Base-by-base conservation (phyloP, 2,329 filamentous ascomycete species). In the Zopfia rhizophila region DNA sequence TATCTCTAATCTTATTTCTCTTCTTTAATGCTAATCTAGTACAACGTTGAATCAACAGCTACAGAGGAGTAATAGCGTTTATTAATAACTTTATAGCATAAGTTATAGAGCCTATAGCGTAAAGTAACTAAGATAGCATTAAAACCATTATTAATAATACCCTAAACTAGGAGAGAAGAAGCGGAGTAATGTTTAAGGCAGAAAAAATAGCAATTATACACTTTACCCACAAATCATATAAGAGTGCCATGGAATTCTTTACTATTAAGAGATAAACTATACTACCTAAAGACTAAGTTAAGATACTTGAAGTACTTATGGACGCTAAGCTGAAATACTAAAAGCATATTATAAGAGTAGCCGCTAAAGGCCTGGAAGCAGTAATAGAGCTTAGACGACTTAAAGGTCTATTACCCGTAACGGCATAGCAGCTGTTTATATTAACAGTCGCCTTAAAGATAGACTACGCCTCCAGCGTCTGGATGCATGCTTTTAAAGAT, bases 191-290 rank as follows among this genome's bases (percentile, higher is more conserved):
- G 4, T 69, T 70, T 48, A 50, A 68, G 55, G 60, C 55, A 19
- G 60, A 66, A 17, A 70, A 70, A 56, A 72, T 59, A 24, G 58
- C 58, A 5, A 55, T 67, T 23, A 68, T 69, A 52, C 51, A 70
- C 57, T 70, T 72, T 44, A 61, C 63, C 10, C 40, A 55, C 31
- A 66, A 35, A 32, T 14, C 35, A 27, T 37, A 36, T 17, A 45
- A 40, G 25, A 25, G 35, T 17, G 33, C 38, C 6, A 19, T 17
- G 2, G 12, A 24, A n/a, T 11, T 25, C 10, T 8, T 46, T 11
- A 14, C n/a, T 7, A 37, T 53, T 12, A 46, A 46, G 27, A 41
- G 41, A 11, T 32, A 48, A 28, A 48, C 38, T 22, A 38, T 48
- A 5, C 17, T 38, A 24, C 44, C 44, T 18, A 51, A 45, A 21